These are phyloP conservation scores for Sarocladiaceae sp. DNA, from an alignment of 2,329 filamentous ascomycete species.

Conservation along the genomic window DNA sequence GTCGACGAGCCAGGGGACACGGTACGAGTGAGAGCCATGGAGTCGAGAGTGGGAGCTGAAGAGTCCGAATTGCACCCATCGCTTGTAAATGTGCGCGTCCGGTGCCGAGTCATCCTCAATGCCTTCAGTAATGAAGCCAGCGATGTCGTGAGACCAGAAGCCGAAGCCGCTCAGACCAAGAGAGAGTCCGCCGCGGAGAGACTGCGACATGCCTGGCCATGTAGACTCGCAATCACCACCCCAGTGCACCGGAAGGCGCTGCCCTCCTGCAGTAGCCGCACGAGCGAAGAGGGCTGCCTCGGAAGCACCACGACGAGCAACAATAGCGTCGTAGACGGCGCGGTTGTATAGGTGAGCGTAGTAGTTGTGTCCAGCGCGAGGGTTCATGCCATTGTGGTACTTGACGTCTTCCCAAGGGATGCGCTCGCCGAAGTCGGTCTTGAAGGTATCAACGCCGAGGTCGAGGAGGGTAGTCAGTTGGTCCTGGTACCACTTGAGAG, in stretches of 20 bases:
- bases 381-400: conserved; percentile 59
- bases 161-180: conserved; percentile 61
- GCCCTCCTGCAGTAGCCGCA: conserved; percentile 62
- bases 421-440: conserved; percentile 73
- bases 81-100: conserved; percentile 67
- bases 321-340: conserved; percentile 62
- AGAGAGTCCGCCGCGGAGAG: conserved; percentile 59
- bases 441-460: conserved; percentile 66
- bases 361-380: conserved; percentile 70
- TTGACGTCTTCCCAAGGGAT: conserved; percentile 62
- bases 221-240: conserved; percentile 74
- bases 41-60: conserved; percentile 67
- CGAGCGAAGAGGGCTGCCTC: conserved; percentile 64
- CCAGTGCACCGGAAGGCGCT: conserved; percentile 68
- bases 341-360: conserved; percentile 73
- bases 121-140: conserved; percentile 60
- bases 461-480: conserved; percentile 63
- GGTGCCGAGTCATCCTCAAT: conserved; percentile 34
- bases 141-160: conserved; percentile 69
- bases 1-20: conserved; percentile 72
- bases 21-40: conserved; percentile 66
- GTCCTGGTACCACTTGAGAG: conserved; percentile 58
- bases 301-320: conserved; percentile 43
- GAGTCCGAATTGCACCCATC: conserved; percentile 73
- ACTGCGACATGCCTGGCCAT: conserved; percentile 69